Percentiles rank a stretch among this genome's conserved stretches.
These are phyloP conservation scores for Novakomyces olei DNA, from an alignment of 805 yeast species.

Conservation along the genomic window DNA sequence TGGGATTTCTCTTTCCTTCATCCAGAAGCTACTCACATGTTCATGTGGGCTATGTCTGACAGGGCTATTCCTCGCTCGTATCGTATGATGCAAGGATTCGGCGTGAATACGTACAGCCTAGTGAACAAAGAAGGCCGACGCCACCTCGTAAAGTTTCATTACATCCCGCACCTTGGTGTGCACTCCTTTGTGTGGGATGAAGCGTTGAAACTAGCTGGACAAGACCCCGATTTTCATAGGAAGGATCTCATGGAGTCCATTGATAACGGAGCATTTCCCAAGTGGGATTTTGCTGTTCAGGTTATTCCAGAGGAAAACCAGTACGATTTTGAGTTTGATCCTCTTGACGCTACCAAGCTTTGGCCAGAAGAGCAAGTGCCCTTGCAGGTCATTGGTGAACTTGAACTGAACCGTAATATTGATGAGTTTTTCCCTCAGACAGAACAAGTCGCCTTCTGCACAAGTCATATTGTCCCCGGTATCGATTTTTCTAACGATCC, in stretches of 20 bases:
- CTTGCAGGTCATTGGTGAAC: slow-evolving; percentile 3
- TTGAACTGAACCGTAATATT: slow-evolving; percentile 4
- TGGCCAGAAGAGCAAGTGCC: slow-evolving; percentile 5
- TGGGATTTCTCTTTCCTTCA: slow-evolving; percentile 4
- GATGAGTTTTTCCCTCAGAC: slow-evolving; percentile 5
- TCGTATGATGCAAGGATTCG: slow-evolving; percentile 6
- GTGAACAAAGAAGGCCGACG: slow-evolving; percentile 4
- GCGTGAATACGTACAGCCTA: slow-evolving; percentile 3
- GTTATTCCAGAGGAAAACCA: slow-evolving; percentile 1
- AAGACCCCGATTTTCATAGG: slow-evolving; percentile 5
- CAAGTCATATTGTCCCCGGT: slow-evolving; percentile 5
- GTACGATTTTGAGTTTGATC: slow-evolving; percentile 4
- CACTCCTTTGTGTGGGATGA: slow-evolving; percentile 6
- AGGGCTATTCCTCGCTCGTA: slow-evolving; percentile 4
- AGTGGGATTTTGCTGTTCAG: slow-evolving; percentile 5
- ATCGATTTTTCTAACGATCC: slow-evolving; percentile 5
- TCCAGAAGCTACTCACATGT: slow-evolving; percentile 5
- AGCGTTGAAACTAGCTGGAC: slow-evolving; percentile 4
- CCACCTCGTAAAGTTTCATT: slow-evolving; percentile 3
- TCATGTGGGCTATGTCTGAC: slow-evolving; percentile 5
- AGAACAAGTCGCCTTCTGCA: slow-evolving; percentile 5
- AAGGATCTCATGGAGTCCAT: slow-evolving; percentile 4
- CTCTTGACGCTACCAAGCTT: slow-evolving; percentile 5
- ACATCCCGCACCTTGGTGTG: slow-evolving; percentile 3
- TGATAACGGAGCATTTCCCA: slow-evolving; percentile 3